phyloP scores from a whole-genome alignment of 1,284 basidiomycete species.

The Cyathus pygmaeus region DNA sequence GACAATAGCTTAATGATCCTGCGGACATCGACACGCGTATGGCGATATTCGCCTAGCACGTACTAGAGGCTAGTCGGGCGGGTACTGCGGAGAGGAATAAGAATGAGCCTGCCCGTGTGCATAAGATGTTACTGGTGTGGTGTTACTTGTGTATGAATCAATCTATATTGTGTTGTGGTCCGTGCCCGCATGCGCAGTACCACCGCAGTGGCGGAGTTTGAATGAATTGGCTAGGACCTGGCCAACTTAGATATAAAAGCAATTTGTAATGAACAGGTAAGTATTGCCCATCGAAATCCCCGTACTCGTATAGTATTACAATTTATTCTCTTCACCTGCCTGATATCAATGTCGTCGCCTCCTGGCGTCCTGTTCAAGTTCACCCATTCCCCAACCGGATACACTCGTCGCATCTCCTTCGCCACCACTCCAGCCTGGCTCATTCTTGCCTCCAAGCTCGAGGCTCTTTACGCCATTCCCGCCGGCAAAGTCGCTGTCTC shows the following conservation, averaged over 20 bases:
- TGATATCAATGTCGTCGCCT: conserved; percentile 14
- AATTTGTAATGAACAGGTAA: too few relatives aligned
- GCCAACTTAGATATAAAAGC: too few relatives aligned
- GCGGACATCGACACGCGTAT: conserved; percentile 69
- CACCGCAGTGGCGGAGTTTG: conserved; percentile 45
- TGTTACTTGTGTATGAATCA: not conserved
- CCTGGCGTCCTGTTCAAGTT: conserved; percentile 64
- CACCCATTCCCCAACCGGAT: conserved; percentile 50
- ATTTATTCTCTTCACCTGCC: not conserved
- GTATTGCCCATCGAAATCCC: too few relatives aligned
- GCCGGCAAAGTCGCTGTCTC: conserved; percentile 67
- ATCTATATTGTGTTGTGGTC: not conserved
- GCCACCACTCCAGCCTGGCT: conserved; percentile 60
- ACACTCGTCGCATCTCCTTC: conserved; percentile 71
- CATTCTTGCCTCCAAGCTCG: conserved; percentile 63
- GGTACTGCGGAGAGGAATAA: not conserved
- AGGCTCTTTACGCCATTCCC: conserved; percentile 66
- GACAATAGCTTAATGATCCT: conserved; percentile 73
- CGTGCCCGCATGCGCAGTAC: not conserved
- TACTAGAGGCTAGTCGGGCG: not conserved
- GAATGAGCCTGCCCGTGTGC: not conserved
- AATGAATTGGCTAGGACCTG: conserved; percentile 40
- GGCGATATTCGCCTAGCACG: conserved; percentile 73
- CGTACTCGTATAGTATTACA: not conserved
- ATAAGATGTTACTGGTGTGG: not conserved